Conservation (phyloP, 768 basidiomycete genomes). For the Rhizopogon rudus region DNA sequence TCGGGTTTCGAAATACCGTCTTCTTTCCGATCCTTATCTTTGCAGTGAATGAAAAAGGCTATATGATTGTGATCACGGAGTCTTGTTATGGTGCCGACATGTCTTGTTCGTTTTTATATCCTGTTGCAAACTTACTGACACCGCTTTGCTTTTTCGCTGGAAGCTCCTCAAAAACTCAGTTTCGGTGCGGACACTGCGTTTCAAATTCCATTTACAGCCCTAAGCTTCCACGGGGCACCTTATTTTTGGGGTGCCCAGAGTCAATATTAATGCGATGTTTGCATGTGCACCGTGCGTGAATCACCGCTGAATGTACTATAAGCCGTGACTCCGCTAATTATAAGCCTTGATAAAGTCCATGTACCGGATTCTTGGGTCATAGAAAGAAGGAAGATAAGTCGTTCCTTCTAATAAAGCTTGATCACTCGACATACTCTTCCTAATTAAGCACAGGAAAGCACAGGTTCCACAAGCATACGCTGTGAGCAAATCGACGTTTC, state of each 20-base stretch:
- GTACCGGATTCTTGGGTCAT: too few species aligned
- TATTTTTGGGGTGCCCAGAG: too few species aligned
- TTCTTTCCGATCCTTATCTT: neutral
- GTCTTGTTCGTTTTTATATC: neutral
- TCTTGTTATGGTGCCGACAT: neutral
- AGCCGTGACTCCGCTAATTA: neutral
- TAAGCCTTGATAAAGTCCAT: neutral
- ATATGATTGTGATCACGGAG: neutral
- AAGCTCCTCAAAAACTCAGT: neutral
- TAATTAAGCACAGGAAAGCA: neutral
- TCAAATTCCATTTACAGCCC: neutral
- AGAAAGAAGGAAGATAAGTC: too few species aligned
- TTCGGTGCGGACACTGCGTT: neutral
- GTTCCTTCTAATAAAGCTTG: neutral
- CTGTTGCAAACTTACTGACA: neutral
- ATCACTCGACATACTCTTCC: neutral
- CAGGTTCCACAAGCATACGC: too few species aligned
- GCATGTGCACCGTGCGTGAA: neutral
- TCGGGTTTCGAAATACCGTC: neutral
- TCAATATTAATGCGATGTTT: neutral
- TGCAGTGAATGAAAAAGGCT: neutral
- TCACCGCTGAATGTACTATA: too few species aligned
- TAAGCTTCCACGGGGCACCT: neutral
- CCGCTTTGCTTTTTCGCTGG: neutral
- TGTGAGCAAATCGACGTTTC: neutral